Evolutionary conservation across 495 filamentous ascomycete genomes (phyloP), one percentile per base, ranked within the genome.

Genomic region (Achaetomiella virescens): DNA sequence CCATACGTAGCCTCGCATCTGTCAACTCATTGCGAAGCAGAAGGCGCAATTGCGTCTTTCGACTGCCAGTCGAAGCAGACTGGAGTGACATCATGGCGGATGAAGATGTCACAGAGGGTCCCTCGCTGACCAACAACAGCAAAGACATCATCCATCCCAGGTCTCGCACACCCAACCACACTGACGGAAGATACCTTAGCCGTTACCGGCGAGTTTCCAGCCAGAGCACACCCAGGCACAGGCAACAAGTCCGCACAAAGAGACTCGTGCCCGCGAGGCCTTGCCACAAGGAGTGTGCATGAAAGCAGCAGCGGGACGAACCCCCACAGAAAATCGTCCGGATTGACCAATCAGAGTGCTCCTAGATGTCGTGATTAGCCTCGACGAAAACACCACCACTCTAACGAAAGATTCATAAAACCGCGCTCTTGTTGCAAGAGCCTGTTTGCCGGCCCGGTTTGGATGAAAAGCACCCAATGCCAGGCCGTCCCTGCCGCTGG

Each of bases 341-440:
- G 6, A 58, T 62, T 59, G 66, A 24, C 66, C 66, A 69, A 69
- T 69, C 49, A 61, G 2, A 67, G 36, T 3, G 37, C 35, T 35
- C 20, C 62, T 36, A 60, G 66, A 69, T 69, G 66, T 67, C 66
- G 66, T 67, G 65, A 69, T 69, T 64, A 59, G 57, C 54, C 57
- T 62, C 52, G 40, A 12, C 42, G 58, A 66, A 65, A 68, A 66
- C 67, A 70, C 64, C 66, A 68, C 63, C 65, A 61, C 61, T 60
- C 56, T 54, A 54, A 52, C 52, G 45, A 61, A 61, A 50, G 58
- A 46, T 65, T 58, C 58, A 48, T 51, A 38, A 50, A 52, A 59
- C 41, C 44, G 54, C 57, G 51, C 42, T 41, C 46, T 62, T 61
- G 51, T 42, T 61, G 48, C 58, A 55, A 54, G 17, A 22, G n/a